phyloP scores from a whole-genome alignment of 2,329 filamentous ascomycete genomes.

The Aspergillus pseudonomiae region DNA sequence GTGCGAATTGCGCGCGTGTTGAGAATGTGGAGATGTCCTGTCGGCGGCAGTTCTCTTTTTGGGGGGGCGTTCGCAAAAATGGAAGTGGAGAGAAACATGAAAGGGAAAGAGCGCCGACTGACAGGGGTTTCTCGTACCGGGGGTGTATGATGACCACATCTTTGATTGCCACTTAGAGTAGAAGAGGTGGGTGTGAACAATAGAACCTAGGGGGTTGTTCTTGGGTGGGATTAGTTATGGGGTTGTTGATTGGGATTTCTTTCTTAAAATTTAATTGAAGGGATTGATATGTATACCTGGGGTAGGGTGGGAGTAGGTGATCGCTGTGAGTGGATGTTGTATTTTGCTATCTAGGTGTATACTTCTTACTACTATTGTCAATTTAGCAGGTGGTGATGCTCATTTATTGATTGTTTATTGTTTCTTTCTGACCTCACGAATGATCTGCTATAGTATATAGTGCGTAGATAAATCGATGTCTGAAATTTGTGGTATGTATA shows the following conservation, averaged over 20 bases:
- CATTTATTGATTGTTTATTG: not conserved
- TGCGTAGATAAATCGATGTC: not conserved
- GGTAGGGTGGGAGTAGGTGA: not conserved
- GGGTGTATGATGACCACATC: not conserved
- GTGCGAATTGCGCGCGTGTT: not conserved
- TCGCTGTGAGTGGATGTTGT: not conserved
- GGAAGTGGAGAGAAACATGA: not conserved
- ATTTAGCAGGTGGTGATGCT: not conserved
- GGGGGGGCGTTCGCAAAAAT: not conserved
- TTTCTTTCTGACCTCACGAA: not conserved
- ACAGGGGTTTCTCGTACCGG: not conserved
- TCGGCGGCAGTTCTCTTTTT: not conserved
- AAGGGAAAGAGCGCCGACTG: not conserved
- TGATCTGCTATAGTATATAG: not conserved
- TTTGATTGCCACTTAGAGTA: not conserved
- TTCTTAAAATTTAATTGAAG: not conserved
- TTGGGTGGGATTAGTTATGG: not conserved
- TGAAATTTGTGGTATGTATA: not conserved
- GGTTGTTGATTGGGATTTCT: not conserved
- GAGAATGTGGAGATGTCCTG: not conserved
- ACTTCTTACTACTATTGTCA: not conserved
- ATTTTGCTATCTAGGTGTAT: not conserved
- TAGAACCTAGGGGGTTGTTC: not conserved
- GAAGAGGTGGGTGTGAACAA: not conserved
- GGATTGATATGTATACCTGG: not conserved